phyloP scores from a whole-genome alignment of 441 rosid species.

The Syzygium malaccense region DNA sequence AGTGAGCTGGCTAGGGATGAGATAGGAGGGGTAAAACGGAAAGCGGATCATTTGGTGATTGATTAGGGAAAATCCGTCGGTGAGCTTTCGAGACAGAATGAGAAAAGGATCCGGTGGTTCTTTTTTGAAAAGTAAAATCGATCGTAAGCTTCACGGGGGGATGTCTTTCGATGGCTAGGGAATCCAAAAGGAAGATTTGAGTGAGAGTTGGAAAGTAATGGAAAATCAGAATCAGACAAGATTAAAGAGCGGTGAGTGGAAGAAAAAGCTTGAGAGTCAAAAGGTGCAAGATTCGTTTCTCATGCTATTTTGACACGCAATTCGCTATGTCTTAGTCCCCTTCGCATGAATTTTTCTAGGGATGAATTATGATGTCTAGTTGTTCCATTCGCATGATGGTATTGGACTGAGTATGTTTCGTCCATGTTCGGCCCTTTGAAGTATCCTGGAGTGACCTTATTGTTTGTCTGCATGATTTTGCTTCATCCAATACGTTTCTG shows the following conservation, averaged over 20 bases:
- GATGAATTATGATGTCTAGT: too few relatives aligned
- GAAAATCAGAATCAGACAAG: background rate
- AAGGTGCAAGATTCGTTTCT: too few relatives aligned
- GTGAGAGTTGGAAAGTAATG: background rate
- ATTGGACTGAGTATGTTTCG: background rate
- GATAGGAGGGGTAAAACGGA: too few relatives aligned
- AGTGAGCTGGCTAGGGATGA: too few relatives aligned
- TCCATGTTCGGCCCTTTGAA: background rate
- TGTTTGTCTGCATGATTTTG: background rate
- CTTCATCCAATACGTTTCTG: background rate
- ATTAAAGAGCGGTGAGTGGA: rapidly evolving
- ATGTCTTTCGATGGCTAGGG: background rate
- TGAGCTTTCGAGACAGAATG: background rate
- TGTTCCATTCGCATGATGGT: too few relatives aligned
- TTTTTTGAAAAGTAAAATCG: background rate
- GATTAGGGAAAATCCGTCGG: too few relatives aligned
- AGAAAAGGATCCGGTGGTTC: background rate
- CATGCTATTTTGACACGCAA: too few relatives aligned
- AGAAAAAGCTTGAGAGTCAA: too few relatives aligned
- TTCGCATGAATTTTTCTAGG: too few relatives aligned
- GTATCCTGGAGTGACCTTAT: background rate
- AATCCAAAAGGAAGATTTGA: background rate
- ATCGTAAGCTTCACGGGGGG: background rate
- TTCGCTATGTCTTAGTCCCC: background rate
- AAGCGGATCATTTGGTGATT: too few relatives aligned